Evolutionary conservation across 208 protist genomes (phyloP), one percentile per base, ranked within the genome.

Genomic region (Acanthamoeba sp.): DNA sequence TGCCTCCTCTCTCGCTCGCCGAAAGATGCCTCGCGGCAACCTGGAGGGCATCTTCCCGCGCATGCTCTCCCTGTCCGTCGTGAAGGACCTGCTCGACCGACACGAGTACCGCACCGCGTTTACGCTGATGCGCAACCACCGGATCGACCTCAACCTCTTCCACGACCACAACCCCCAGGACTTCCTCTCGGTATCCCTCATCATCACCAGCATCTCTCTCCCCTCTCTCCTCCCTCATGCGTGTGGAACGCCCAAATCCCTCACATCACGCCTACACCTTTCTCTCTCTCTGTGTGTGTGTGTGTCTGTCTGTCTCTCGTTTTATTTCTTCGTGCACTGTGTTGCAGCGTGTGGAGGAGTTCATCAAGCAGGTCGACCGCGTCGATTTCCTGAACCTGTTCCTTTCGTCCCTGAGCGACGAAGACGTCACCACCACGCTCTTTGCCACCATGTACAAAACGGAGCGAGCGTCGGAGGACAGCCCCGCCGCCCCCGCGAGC

Each of bases 11-110:
- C 7, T 50, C 85, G 32, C 38, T 71, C 14, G 0, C 57, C 20
- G 48, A 97, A n/a, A n/a, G 94, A 97, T 97, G 96, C 97, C 96
- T 16, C 94, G 96, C 57, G 97, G 96, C 59, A 97, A 97, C 62
- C 88, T 97, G 9, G 96, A 97, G 84, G 57, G 94, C 2, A 95
- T 97, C 34, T 64, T 91, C 55, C 97, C 97, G 38, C 90, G 95
- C 42, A 78, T 93, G 62, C 57, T 97, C 0, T 95, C 95, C 12
- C 52, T 97, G 0, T 73, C 85, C 9, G 71, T 71, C 5, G 94
- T 97, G 27, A 38, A 80, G 38, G 62, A 96, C 45, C 42, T 85
- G 38, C 93, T 96, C 59, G 93, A 94, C 59, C 32, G 32, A 29
- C 64, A 93, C n/a, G 71, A 94, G 36, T 97, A 97, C 45, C 9